Conservation (phyloP, 108 stramenopile species). For the Asterionellopsis glacialis region DNA sequence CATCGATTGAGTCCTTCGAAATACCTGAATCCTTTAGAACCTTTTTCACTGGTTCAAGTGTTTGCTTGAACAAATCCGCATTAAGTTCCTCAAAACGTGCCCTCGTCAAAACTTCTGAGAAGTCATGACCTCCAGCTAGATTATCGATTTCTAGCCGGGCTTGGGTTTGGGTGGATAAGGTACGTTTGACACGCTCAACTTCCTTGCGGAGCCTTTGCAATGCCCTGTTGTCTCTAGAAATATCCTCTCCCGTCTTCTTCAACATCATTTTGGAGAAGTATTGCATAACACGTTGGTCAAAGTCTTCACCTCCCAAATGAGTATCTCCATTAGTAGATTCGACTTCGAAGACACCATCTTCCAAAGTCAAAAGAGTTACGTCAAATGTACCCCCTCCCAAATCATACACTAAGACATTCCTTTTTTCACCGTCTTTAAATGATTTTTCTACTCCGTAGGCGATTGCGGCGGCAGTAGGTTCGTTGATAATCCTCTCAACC, state of each 20-base stretch:
- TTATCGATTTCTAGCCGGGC: slow-evolving; percentile 84
- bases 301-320: slow-evolving; percentile 88
- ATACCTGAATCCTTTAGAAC: slow-evolving; percentile 93
- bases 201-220: slow-evolving; percentile 87
- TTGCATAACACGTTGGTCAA: slow-evolving; percentile 93
- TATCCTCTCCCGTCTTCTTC: slow-evolving; percentile 73
- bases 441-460: slow-evolving; percentile 96
- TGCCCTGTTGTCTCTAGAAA: slow-evolving; percentile 76
- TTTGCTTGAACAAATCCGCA: slow-evolving; percentile 97
- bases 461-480: slow-evolving; percentile 97
- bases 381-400: slow-evolving; percentile 98
- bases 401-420: slow-evolving; percentile 95
- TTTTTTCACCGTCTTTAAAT: slow-evolving; percentile 51
- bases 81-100: slow-evolving; percentile 97
- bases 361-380: slow-evolving; percentile 93
- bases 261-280: slow-evolving; percentile 88
- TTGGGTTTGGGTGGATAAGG: slow-evolving; percentile 77
- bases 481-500: slow-evolving; percentile 96
- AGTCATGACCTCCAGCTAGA: slow-evolving; percentile 77
- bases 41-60: slow-evolving; percentile 86
- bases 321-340: slow-evolving; percentile 88
- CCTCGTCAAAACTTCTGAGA: slow-evolving; percentile 85
- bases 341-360: slow-evolving; percentile 92
- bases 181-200: slow-evolving; percentile 87
- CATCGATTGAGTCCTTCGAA: slow-evolving; percentile 89